phyloP scores from a whole-genome alignment of 768 basidiomycete genomes.

The Lactifluus rugatus region DNA sequence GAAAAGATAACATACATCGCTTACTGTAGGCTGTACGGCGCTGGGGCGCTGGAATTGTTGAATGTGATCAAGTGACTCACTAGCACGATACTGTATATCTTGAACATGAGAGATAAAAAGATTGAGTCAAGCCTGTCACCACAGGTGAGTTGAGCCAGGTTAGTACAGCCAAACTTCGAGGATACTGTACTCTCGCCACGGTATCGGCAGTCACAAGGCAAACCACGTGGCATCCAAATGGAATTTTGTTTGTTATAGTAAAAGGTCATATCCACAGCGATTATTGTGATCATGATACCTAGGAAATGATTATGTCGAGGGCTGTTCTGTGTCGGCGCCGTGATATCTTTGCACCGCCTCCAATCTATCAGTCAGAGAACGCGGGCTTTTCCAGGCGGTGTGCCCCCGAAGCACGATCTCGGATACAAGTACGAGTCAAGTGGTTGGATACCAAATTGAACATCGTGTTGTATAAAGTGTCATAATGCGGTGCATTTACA shows the following conservation, averaged over 20 bases:
- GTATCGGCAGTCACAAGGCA: not conserved
- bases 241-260: not conserved
- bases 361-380: not conserved
- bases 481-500: not conserved
- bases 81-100: not conserved
- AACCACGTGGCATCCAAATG: not conserved
- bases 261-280: too few relatives aligned
- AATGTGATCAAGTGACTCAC: not conserved
- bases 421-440: not conserved
- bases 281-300: not conserved
- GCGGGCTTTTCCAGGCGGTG: not conserved
- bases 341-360: conserved; percentile 4
- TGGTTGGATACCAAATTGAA: not conserved
- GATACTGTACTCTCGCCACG: not conserved
- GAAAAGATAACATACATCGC: not conserved
- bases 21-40: conserved; percentile 18
- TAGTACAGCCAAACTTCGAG: not conserved
- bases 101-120: not conserved
- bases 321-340: conserved; percentile 10
- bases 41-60: not conserved
- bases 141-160: not conserved
- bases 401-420: not conserved
- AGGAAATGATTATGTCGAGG: not conserved
- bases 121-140: not conserved
- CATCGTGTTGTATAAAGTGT: not conserved